Base-by-base conservation (phyloP, 345 rosid genomes). In the Erysimum cheiranthoides region DNA sequence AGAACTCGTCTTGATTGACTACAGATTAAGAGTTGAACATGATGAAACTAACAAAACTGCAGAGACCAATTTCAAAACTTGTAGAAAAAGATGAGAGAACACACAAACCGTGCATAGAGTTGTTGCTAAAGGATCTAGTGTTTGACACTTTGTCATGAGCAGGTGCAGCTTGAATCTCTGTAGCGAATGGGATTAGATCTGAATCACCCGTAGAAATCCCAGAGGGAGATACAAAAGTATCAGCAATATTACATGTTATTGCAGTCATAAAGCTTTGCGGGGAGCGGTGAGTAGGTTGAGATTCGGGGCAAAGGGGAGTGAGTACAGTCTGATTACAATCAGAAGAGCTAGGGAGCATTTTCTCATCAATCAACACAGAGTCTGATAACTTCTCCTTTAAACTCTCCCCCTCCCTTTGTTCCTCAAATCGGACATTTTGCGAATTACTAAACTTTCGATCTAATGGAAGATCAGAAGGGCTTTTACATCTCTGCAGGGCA, bases 61-160 rank as follows among this genome's bases (percentile, higher is more conserved):
- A 57, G 27, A 40, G 60, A 66, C 13, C 36, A 69, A 43, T 8
- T 36, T 51, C 46, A 54, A 63, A 35, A 62, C 60, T 16, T 35
- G 40, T 42, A 14, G 34, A 34, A 52, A 49, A 34, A 70, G 5
- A 43, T 63, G 68, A 35, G 50, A 73, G 74, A 3, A 43, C 16
- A 50, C 35, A 81, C 86, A 47, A 79, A 89, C 87, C 89, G 0
- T 49, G 66, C 66, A 64, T 18, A 46, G 80, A 77, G 18, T 70
- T 80, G 82, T 56, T 66, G 62, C 77, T 68, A 66, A 67, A 80
- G 39, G 79, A 65, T n/a, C 58, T 31, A 35, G 12, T 61, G 70
- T 64, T 70, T 30, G 46, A 47, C 58, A 61, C 42, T 21, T 78
- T 68, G 18, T 77, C 78, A 62, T 77, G 43, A 63, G 6, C 30